Evolutionary conservation across 306 rosid genomes (phyloP), one percentile per base, ranked within the genome.

Genomic region (Glycine soja): DNA sequence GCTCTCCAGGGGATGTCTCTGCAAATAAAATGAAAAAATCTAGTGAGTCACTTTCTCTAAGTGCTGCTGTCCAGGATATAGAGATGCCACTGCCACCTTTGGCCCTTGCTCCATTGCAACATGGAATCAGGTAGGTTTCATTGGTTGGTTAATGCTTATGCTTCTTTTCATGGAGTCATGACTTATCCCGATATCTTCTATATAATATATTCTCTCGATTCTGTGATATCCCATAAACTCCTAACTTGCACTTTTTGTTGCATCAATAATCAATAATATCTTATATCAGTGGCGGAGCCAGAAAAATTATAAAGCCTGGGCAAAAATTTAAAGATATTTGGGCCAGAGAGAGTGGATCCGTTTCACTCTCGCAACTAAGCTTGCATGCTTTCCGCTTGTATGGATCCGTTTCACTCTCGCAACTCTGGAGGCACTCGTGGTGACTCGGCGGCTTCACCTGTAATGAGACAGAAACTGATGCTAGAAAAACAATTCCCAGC

Each of bases 41-140:
- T 68, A 82, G 80, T 1, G 81, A 88, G 65, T 72, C 85, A 77
- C 87, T 80, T 82, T 84, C 92, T 83, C 78, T 86, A 48, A 76
- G 87, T 79, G 83, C 88, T 75, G 82, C 84, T 51, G 66, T 85
- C 72, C 86, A 70, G 79, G 99, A 95, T 84, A 63, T 84, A 38
- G 97, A 92, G 91, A 91, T 95, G 92, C 97, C 97, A 63, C 85
- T 95, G 75, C 99, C 97, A 72, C 99, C 99, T 84, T 78, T 89
- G 79, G 87, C 97, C 30, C 97, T 95, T 68, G 88, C 99, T 82
- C 97, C 99, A 67, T 70, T 90, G 77, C 93, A 81, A 79, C 91
- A 79, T 67, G 95, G 91, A 81, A 90, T 91, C 64, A 92, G 97
- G 99, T 95, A 89, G 76, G 86, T 80, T 83, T 85, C 13, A 14